Conservation (phyloP, 331 rosid species). For the Prunus yedoensis region DNA sequence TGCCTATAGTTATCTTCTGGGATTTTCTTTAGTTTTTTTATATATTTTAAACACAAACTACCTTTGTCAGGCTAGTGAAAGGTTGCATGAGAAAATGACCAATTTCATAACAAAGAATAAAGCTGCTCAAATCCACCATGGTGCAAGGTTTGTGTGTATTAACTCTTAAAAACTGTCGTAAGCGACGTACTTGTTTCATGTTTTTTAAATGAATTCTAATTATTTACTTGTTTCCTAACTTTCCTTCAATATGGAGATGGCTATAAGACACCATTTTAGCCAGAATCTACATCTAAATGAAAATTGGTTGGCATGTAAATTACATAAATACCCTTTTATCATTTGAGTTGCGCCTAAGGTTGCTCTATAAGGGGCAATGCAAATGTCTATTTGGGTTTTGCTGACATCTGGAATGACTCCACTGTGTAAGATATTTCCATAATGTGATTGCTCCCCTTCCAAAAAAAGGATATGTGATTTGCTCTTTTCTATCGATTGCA, state of each 20-base stretch:
- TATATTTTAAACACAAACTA: conserved; percentile 18
- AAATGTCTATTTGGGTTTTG: neutral
- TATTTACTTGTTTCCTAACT: neutral
- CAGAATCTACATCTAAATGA: neutral
- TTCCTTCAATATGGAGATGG: neutral
- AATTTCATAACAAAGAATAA: conserved; percentile 81
- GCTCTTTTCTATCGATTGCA: neutral
- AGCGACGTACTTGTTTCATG: neutral
- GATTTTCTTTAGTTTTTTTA: neutral
- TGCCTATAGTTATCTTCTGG: conserved; percentile 13
- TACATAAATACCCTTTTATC: too few relatives aligned
- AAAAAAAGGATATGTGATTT: neutral
- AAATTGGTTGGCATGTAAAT: neutral
- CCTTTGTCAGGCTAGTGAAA: conserved; percentile 81
- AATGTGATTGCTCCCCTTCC: neutral
- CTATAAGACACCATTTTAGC: neutral
- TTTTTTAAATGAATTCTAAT: neutral
- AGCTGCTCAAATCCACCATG: conserved; percentile 89
- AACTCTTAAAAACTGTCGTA: conserved; percentile 25
- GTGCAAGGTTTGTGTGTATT: conserved; percentile 59
- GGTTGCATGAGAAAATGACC: conserved; percentile 91
- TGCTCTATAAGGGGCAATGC: neutral
- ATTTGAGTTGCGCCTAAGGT: neutral
- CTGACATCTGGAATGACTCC: neutral
- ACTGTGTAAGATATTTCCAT: neutral